Percentiles rank a stretch among this genome's conserved stretches.
Evolutionary conservation across 148 eudicot species (phyloP).

Genomic region (Camellia sinensis): DNA sequence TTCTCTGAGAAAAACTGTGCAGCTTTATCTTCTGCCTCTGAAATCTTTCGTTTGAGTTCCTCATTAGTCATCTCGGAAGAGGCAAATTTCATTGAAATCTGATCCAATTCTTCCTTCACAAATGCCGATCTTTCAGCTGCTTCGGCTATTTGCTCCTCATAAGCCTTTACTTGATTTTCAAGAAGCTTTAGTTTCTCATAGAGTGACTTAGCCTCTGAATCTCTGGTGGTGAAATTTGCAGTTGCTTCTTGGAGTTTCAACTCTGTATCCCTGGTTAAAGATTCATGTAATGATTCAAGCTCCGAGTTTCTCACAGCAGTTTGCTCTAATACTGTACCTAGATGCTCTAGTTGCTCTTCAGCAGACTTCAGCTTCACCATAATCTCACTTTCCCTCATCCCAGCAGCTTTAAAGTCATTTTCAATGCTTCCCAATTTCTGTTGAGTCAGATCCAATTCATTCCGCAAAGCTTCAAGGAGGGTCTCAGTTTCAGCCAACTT

Average conservation of each 20-base stretch:
- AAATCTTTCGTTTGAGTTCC: slow-evolving; percentile 50
- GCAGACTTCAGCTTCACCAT: slow-evolving; percentile 58
- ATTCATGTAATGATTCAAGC: slow-evolving; percentile 52
- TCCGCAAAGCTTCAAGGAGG: slow-evolving; percentile 41
- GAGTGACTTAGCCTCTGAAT: slow-evolving; percentile 57
- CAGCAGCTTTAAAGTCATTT: slow-evolving; percentile 53
- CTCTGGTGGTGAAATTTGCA: slow-evolving; percentile 41
- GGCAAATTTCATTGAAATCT: slow-evolving; percentile 34
- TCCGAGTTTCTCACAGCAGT: slow-evolving; percentile 43
- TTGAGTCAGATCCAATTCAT: slow-evolving; percentile 47
- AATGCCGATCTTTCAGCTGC: slow-evolving; percentile 38
- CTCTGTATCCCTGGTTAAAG: slow-evolving; percentile 48
- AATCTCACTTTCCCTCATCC: slow-evolving; percentile 48
- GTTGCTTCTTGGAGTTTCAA: slow-evolving; percentile 56
- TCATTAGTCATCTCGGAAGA: slow-evolving; percentile 51
- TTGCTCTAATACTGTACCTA: slow-evolving; percentile 45
- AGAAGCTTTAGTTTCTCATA: slow-evolving; percentile 48
- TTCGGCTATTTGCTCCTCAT: slow-evolving; percentile 53
- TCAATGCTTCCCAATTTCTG: slow-evolving; percentile 52
- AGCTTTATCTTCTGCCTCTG: slow-evolving; percentile 34
- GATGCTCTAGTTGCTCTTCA: slow-evolving; percentile 56
- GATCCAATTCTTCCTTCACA: slow-evolving; percentile 47
- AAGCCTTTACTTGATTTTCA: slow-evolving; percentile 47
- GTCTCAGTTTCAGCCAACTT: slow-evolving; percentile 62
- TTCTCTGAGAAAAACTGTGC: too few relatives aligned